Evolutionary conservation across 179 eudicot species (phyloP), one percentile per base, ranked within the genome.

Genomic region (Camellia oleifera): DNA sequence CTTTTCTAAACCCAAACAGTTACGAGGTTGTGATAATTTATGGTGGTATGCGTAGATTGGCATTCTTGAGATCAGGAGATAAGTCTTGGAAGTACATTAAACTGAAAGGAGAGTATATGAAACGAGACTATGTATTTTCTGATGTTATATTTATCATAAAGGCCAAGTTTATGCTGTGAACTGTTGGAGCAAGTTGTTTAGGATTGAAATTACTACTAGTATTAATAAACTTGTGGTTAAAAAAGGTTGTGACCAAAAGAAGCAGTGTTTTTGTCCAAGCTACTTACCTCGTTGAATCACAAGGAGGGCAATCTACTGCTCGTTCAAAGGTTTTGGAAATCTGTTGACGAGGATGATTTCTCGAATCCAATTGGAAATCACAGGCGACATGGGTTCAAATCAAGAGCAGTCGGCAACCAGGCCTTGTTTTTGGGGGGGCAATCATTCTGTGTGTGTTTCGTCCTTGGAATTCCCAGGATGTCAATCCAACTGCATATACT

Each of bases 371-470:
- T 46, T 4, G 52, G 23, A 13, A 69, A 14, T 5, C 18, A 44
- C 7, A 2, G 52, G 45, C 12, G 44, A 60, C 45, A 42, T 75
- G 53, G 78, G 64, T 58, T 58, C 44, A 32, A 5, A 53, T 77
- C 17, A 12, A 20, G 0, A 71, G 45, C 67, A 60, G n/a, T 85
- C 3, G 71, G 57, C 3, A 60, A 63, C 0, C 80, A 75, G 12
- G 81, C 81, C 0, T 57, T 82, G 74, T 85, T 82, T 20, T 13
- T 85, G 20, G 85, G 88, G 13, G 13, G 84, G 81, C 26, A 78
- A 66, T n/a, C 2, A 75, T 79, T 81, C 84, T 3, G 64, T 57
- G 3, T 78, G 5, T 78, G 77, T 81, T 0, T 78, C 53, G 9
- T 67, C 84, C 0, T 61, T 79, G 17, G 56, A 53, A 7, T 69